A percentile compares a stretch with the other conserved stretches of the same genome.
phyloP scores from a whole-genome alignment of 2,329 filamentous ascomycete genomes.

The Penicillium sp. region DNA sequence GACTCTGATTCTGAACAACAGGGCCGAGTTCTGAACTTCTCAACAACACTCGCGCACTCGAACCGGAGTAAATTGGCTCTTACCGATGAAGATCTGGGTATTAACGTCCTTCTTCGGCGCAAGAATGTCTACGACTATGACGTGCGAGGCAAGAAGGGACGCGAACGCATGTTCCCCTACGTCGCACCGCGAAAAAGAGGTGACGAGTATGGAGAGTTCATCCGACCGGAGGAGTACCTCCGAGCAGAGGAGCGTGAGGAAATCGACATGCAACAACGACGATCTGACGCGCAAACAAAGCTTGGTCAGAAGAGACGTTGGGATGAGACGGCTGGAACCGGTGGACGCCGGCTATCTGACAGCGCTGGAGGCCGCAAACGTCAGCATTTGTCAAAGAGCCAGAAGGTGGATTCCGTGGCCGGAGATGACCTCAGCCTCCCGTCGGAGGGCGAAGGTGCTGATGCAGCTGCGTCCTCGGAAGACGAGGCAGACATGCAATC shows the following conservation, averaged over 20 bases:
- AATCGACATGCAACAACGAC: constrained; percentile 63
- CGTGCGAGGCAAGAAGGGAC: constrained; percentile 84
- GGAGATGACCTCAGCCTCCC: constrained; percentile 51
- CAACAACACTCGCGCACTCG: constrained; percentile 79
- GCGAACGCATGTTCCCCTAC: constrained; percentile 90
- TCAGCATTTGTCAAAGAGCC: constrained; percentile 49
- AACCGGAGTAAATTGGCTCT: constrained; percentile 82
- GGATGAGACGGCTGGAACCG: constrained; percentile 65
- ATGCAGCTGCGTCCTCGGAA: constrained; percentile 57
- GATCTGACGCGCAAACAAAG: constrained; percentile 58
- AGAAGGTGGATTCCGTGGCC: constrained; percentile 45
- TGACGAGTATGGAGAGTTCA: constrained; percentile 93
- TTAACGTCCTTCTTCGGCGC: constrained; percentile 85
- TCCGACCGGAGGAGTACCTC: constrained; percentile 90
- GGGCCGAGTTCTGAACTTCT: constrained; percentile 86
- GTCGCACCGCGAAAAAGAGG: constrained; percentile 74
- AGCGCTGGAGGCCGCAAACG: constrained; percentile 60
- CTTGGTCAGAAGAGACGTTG: constrained; percentile 94
- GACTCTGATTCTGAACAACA: constrained; percentile 89
- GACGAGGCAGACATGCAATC: constrained; percentile 54
- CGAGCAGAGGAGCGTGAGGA: constrained; percentile 88
- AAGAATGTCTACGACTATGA: constrained; percentile 94
- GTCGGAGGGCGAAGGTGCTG: constrained; percentile 59
- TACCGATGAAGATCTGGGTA: constrained; percentile 85
- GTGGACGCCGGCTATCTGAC: constrained; percentile 40